Evolutionary conservation across 768 basidiomycete species (phyloP).

Genomic region (Dentipellis sp.): DNA sequence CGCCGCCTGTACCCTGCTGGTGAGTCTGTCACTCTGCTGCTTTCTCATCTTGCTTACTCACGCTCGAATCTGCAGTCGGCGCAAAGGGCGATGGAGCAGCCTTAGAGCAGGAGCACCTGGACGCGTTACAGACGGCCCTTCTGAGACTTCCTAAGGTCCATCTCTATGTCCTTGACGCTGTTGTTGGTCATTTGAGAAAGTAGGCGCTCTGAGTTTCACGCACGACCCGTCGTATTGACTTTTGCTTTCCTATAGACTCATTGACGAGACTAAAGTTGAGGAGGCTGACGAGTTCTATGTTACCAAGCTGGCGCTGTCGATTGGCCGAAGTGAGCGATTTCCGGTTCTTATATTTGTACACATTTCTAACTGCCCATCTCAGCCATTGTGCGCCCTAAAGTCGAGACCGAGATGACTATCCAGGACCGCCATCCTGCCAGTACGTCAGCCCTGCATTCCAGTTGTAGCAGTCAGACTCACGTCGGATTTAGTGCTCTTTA

Average conservation of each 20-base stretch:
- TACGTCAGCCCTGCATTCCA: conserved; percentile 24
- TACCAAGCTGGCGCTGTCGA: conserved; percentile 78
- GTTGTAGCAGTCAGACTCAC: not conserved
- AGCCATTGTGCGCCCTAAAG: conserved; percentile 78
- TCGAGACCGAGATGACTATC: conserved; percentile 77
- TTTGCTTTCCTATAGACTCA: conserved; percentile 37
- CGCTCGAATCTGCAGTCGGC: conserved; percentile 32
- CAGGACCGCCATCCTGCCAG: conserved; percentile 84
- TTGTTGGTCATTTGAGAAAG: conserved; percentile 71
- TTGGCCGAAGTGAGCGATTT: conserved; percentile 67
- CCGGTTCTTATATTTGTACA: not conserved
- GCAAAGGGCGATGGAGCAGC: conserved; percentile 42
- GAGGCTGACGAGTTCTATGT: conserved; percentile 76
- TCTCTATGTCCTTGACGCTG: conserved; percentile 66
- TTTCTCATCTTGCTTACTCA: not conserved
- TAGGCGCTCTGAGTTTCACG: conserved; percentile 17
- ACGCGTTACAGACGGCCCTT: conserved; percentile 53
- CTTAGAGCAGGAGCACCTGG: conserved; percentile 47
- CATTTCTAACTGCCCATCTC: conserved; percentile 1
- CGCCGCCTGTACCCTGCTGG: conserved; percentile 75
- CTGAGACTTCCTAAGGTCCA: conserved; percentile 71
- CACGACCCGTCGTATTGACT: conserved; percentile 2
- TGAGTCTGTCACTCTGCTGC: conserved; percentile 16
- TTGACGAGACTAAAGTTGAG: conserved; percentile 56
- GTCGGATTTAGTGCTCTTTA: conserved; percentile 54